Conservation (phyloP, 495 filamentous ascomycete genomes). For the Penicillium parvum region DNA sequence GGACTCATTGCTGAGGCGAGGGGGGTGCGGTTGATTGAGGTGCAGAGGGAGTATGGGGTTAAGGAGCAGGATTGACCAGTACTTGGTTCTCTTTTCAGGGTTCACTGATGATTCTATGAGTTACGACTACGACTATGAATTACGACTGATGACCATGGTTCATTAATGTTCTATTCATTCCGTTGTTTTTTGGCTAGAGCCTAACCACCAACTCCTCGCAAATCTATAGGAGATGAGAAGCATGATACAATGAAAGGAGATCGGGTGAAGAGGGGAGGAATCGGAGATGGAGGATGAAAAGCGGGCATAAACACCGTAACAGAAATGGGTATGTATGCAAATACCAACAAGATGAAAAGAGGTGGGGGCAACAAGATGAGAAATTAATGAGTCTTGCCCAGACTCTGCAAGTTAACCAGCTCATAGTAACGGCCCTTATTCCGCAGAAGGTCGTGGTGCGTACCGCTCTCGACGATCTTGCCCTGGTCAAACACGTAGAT, state of each 20-base stretch:
- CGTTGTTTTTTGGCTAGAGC: no score
- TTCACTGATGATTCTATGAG: no score
- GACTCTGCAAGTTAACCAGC: conserved; percentile 72
- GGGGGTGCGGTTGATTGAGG: conserved; percentile 56
- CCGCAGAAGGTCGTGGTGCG: conserved; percentile 61
- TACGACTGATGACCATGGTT: no score
- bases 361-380: neutral
- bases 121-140: no score
- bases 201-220: neutral
- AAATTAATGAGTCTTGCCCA: conserved; percentile 53
- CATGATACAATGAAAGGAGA: conserved; percentile 7
- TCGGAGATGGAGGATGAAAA: neutral
- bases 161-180: neutral
- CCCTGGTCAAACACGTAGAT: conserved; percentile 84
- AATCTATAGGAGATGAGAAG: neutral
- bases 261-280: neutral
- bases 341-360: neutral
- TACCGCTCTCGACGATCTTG: conserved; percentile 67
- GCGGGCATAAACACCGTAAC: neutral
- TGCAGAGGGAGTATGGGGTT: conserved; percentile 57
- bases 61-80: conserved; percentile 24
- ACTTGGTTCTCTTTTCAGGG: no score
- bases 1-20: conserved; percentile 68
- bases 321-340: neutral
- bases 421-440: conserved; percentile 70